Base-by-base conservation (phyloP, 2,329 filamentous ascomycete genomes). In the Ilyonectria destructans region DNA sequence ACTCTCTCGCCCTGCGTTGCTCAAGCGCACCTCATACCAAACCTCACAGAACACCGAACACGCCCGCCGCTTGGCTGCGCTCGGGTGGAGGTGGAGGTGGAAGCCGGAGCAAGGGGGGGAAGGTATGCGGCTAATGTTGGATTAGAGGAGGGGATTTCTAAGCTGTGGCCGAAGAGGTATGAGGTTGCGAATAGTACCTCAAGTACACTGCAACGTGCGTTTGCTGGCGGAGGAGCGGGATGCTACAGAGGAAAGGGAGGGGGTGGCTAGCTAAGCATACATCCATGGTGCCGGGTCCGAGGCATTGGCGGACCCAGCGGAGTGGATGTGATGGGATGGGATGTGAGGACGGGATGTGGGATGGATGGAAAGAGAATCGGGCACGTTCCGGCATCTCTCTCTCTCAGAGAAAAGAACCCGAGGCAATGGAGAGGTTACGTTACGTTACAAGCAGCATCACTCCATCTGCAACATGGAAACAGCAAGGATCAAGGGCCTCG, bases 261-360 rank as follows among this genome's bases (percentile, higher is more conserved):
- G 31, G 31, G 31, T 33, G 31, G 31, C 12, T 33, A 33, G 8
- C 12, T 4, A 43, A 43, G 40, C 15, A 43, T 43, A 6, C 40
- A 60, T 51, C 58, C 58, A 31, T 48, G 58, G 51, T 60, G 46
- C 23, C 46, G 58, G 58, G 58, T 52, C 58, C 15, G 46, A 26
- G 46, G 19, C 13, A 26, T 52, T 40, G 35, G n/a, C 21, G 35
- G 58, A 43, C 46, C 58, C 58, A 60, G 58, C 33, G 9, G 58
- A 51, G 58, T 37, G 58, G 58, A 48, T 60, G 58, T 33, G 58
- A 43, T 4, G 15, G 40, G 40, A 43, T 43, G 40, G 5, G 40
- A 43, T 43, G 40, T 43, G 40, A 17, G 26, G 23, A 52, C 26
- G 33, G 46, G 58, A 60, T 21, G 35, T 31, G 54, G 23, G 23